phyloP scores from a whole-genome alignment of 805 yeast species.

The Diddensiella santjacobensis region DNA sequence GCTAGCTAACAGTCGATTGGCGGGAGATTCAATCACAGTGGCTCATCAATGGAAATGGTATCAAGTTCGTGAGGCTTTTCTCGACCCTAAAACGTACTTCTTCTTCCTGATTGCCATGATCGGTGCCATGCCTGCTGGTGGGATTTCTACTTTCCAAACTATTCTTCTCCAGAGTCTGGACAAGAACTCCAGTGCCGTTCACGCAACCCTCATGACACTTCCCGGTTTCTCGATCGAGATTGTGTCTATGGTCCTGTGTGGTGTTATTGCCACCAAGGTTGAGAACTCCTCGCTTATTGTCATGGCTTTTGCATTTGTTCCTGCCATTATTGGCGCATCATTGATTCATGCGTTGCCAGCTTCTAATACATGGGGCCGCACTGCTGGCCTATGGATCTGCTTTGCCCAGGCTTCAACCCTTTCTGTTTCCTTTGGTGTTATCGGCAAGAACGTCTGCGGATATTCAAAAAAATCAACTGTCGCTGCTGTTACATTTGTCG shows the following conservation, averaged over 20 bases:
- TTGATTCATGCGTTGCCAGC: slow-evolving; percentile 3
- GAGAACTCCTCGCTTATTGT: neutral
- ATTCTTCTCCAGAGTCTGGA: slow-evolving; percentile 31
- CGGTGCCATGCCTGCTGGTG: slow-evolving; percentile 50
- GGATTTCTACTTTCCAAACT: slow-evolving; percentile 46
- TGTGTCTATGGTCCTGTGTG: slow-evolving; percentile 7
- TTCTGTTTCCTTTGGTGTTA: slow-evolving; percentile 25
- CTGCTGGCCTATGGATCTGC: slow-evolving; percentile 6
- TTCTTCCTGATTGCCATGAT: slow-evolving; percentile 40
- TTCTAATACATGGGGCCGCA: slow-evolving; percentile 6
- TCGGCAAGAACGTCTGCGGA: slow-evolving; percentile 45
- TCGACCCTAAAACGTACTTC: slow-evolving; percentile 49
- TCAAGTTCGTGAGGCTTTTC: slow-evolving; percentile 50
- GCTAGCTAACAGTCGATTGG: slow-evolving; percentile 32
- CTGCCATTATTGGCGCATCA: slow-evolving; percentile 19
- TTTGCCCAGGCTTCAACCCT: slow-evolving; percentile 45
- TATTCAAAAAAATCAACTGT: slow-evolving; percentile 47
- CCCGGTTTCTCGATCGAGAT: slow-evolving; percentile 16
- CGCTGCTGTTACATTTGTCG: slow-evolving; percentile 53
- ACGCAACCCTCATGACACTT: slow-evolving; percentile 16
- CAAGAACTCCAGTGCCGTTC: slow-evolving; percentile 1
- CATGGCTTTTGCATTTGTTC: slow-evolving; percentile 9
- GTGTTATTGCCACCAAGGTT: slow-evolving; percentile 6
- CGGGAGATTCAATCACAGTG: neutral
- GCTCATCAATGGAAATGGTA: slow-evolving; percentile 35